phyloP scores from a whole-genome alignment of 164 flowering plant species.

The Vitis labrusca region DNA sequence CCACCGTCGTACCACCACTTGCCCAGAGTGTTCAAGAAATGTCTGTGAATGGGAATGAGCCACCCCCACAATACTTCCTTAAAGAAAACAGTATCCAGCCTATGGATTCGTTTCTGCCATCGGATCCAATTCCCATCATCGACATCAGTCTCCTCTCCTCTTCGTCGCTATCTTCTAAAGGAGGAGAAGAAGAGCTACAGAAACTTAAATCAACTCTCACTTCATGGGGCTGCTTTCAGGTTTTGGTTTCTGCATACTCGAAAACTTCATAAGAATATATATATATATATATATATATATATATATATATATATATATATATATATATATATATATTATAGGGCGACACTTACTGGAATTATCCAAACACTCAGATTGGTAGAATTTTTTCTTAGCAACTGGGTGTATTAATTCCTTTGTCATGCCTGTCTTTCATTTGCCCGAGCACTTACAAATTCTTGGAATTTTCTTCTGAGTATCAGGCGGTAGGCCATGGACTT shows the following conservation, averaged over 20 bases:
- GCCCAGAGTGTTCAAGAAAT: constrained; percentile 19
- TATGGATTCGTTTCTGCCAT: constrained; percentile 1
- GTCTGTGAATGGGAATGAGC: constrained; percentile 14
- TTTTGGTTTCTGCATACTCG: constrained; percentile 3
- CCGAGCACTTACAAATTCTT: too few species aligned
- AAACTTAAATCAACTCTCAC: constrained; percentile 32
- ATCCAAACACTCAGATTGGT: too few species aligned
- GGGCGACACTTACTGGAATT: too few species aligned
- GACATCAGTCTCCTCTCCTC: constrained; percentile 19
- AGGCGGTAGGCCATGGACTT: too few species aligned
- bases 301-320: not conserved
- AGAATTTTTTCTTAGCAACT: too few species aligned
- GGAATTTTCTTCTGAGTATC: too few species aligned
- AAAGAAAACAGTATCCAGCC: not conserved
- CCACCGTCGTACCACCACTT: not conserved
- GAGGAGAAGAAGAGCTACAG: constrained; percentile 20
- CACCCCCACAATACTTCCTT: constrained; percentile 10
- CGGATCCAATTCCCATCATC: constrained; percentile 16
- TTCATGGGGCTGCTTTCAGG: constrained; percentile 55
- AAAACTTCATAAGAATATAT: not conserved
- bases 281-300: too few species aligned
- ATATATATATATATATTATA: too few species aligned
- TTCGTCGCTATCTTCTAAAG: not conserved
- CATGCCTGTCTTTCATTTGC: too few species aligned
- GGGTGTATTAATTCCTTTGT: too few species aligned